Evolutionary conservation across 208 protist genomes (phyloP), one percentile per base, ranked within the genome.

Genomic region (Crithidia fasciculata): DNA sequence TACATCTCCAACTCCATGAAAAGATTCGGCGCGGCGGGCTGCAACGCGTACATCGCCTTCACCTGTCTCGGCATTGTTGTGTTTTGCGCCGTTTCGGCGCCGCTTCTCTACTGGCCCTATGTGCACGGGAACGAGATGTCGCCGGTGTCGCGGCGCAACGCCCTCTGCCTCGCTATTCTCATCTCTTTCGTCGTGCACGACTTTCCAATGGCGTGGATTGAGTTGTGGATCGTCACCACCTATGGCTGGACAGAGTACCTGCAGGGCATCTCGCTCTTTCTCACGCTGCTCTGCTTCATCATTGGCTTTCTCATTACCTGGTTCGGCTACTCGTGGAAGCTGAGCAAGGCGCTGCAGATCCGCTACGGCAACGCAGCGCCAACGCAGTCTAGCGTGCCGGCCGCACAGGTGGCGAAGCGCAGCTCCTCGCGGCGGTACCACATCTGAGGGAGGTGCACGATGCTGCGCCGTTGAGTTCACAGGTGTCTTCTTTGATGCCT

Each of bases 31-130:
- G 55, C 72, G 15, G 61, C 40, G 8, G 69, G 78, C 40, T 76
- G 86, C 58, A 81, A 66, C 36, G 82, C 88, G 18, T 92, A 95
- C 77, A 74, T 94, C 49, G 64, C 59, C 36, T 94, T 92, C 72
- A 82, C 77, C 36, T 80, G 75, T 5, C 37, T 87, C 7, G 88
- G 90, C n/a, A 66, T 84, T 10, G 10, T 86, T 37, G 40, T 90
- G 16, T 90, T 89, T 59, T 78, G 82, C 41, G 53, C 78, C 44
- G 69, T 83, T 10, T 63, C 77, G 16, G 84, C 82, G 0, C 86
- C 88, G 15, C 75, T 94, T 28, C 82, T 96, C 40, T 94, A 92
- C 77, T 90, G 81, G 90, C 67, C 92, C 4, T 95, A 95, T 54
- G 66, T 58, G 56, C 77, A 86, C 36, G 88, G 81, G 5, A 75